phyloP scores from a whole-genome alignment of 2,329 filamentous ascomycete species.

The Ophidiomyces ophidiicola region DNA sequence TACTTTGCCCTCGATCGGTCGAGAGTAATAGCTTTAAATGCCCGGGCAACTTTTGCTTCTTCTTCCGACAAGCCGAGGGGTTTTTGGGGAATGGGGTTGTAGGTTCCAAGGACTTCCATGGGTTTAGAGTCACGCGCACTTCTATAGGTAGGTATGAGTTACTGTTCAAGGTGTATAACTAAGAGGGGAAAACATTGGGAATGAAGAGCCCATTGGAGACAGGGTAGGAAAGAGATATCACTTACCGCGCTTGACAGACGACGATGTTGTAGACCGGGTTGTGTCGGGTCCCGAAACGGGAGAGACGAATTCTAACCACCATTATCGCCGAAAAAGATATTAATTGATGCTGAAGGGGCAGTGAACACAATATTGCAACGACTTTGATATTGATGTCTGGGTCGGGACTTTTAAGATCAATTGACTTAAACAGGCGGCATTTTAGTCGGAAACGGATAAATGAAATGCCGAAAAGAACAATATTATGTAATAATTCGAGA shows the following conservation, averaged over 20 bases:
- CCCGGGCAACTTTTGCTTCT: conserved; percentile 43
- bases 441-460: too few species aligned
- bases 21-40: conserved; percentile 84
- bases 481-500: too few species aligned
- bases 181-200: background rate
- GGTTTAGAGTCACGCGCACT: conserved; percentile 78
- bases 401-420: too few species aligned
- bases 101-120: conserved; percentile 74
- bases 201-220: background rate
- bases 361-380: too few species aligned
- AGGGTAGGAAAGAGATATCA: background rate
- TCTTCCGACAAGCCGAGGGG: conserved; percentile 39
- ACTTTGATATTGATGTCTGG: too few species aligned
- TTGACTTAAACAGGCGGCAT: too few species aligned
- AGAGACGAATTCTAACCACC: conserved; percentile 88
- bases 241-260: conserved; percentile 76
- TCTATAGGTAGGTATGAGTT: conserved; percentile 35
- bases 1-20: conserved; percentile 74
- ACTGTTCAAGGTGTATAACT: too few species aligned
- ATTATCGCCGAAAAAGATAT: conserved; percentile 40
- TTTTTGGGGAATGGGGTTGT: conserved; percentile 47
- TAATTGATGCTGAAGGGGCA: too few species aligned
- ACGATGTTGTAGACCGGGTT: conserved; percentile 96
- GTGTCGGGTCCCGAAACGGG: conserved; percentile 81
- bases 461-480: too few species aligned